These are phyloP conservation scores for Solanum paucissectum DNA, from an alignment of 257 asterid genomes.

Conservation along the genomic window DNA sequence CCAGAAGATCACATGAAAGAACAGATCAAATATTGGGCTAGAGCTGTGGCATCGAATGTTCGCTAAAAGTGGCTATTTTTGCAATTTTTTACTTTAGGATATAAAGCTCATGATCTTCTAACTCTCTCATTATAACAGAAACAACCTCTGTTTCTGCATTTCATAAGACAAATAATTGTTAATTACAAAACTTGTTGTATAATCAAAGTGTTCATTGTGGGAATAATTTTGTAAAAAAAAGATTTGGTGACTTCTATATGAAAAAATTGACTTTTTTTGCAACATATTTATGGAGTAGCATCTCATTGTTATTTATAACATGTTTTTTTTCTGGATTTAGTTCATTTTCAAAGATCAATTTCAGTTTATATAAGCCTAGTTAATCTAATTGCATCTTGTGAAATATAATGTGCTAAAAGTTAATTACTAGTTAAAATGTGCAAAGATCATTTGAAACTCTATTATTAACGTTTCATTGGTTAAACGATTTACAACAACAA, in stretches of 20 bases:
- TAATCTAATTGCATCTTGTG: neutral
- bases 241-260: neutral
- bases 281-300: neutral
- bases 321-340: neutral
- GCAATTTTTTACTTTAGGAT: neutral
- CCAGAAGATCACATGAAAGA: conserved; percentile 62
- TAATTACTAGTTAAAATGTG: neutral
- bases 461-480: neutral
- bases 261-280: neutral
- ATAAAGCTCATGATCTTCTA: neutral
- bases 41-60: conserved; percentile 90
- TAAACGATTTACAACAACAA: neutral
- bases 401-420: neutral
- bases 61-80: conserved; percentile 48
- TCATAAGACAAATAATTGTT: neutral
- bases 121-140: neutral
- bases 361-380: neutral
- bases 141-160: neutral
- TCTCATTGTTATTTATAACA: neutral
- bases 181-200: neutral
- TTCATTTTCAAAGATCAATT: neutral
- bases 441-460: neutral
- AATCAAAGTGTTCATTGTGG: neutral
- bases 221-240: neutral
- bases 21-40: conserved; percentile 87